Evolutionary conservation across 164 flowering plant genomes (phyloP).

Genomic region (Liquidambar formosana): DNA sequence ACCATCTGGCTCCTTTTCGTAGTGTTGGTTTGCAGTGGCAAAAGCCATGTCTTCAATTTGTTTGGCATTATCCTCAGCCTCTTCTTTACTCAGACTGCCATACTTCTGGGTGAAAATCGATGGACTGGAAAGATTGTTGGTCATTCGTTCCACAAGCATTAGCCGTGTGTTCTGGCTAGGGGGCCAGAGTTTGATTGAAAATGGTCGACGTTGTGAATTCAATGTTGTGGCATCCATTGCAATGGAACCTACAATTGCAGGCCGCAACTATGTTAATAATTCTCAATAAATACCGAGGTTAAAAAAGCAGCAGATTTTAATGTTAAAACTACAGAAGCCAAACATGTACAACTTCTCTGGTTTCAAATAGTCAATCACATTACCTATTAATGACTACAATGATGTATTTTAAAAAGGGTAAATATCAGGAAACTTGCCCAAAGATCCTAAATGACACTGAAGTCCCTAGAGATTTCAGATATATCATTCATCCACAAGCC

Average conservation of each 20-base stretch:
- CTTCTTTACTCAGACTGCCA: conserved; percentile 58
- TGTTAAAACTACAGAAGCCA: not conserved
- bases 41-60: conserved; percentile 78
- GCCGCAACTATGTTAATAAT: not conserved
- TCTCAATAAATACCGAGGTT: not conserved
- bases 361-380: no score
- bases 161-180: conserved; percentile 77
- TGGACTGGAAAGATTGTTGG: conserved; percentile 68
- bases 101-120: conserved; percentile 80
- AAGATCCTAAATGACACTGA: no score
- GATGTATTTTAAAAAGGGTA: no score
- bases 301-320: not conserved
- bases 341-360: not conserved
- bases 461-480: no score
- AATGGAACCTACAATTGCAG: conserved; percentile 8
- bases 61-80: conserved; percentile 78
- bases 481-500: no score
- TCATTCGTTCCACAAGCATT: conserved; percentile 80
- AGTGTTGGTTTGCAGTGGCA: conserved; percentile 58
- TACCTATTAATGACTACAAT: no score
- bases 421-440: no score
- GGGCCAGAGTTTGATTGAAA: conserved; percentile 92
- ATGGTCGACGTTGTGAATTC: conserved; percentile 33
- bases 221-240: conserved; percentile 37
- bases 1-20: conserved; percentile 90